Conservation (phyloP, 2,329 filamentous ascomycete species). For the Thyridium curvatum region DNA sequence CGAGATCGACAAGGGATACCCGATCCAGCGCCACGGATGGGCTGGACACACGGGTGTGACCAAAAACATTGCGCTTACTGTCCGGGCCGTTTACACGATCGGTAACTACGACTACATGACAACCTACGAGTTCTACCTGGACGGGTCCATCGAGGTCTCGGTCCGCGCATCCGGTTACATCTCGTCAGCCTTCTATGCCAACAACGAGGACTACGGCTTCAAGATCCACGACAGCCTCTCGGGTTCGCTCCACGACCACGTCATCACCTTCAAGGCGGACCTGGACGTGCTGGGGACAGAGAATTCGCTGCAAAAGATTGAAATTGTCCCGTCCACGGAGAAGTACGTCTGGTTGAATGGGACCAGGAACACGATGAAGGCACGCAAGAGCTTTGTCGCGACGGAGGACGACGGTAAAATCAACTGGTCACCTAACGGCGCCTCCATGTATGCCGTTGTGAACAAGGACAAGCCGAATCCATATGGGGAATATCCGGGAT, state of each 20-base stretch:
- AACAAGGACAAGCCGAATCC: conserved; percentile 21
- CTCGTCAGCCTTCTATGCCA: conserved; percentile 16
- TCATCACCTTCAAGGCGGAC: conserved; percentile 23
- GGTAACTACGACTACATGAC: conserved; percentile 28
- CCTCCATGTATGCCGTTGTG: conserved; percentile 26
- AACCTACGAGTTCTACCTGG: conserved; percentile 17
- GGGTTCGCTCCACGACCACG: conserved; percentile 22
- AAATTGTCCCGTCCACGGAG: background rate
- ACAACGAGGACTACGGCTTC: conserved; percentile 17
- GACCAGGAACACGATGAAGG: conserved; percentile 1
- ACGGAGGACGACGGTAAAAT: conserved; percentile 2
- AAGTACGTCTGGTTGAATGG: conserved; percentile 1
- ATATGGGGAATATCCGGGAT: conserved; percentile 27
- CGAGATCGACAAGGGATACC: conserved; percentile 21
- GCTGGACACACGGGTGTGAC: conserved; percentile 12
- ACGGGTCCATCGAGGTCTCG: conserved; percentile 22
- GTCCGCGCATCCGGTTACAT: conserved; percentile 22
- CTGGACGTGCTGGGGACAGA: conserved; percentile 21
- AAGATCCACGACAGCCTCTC: conserved; percentile 15
- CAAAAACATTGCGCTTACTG: conserved; percentile 20
- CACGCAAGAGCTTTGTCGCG: background rate
- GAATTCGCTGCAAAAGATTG: conserved; percentile 16
- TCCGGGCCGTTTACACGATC: conserved; percentile 25
- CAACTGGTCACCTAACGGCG: conserved; percentile 16
- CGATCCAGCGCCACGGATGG: conserved; percentile 19